Conservation (phyloP, 805 yeast genomes). For the Kregervanrija pseudodelftensis region DNA sequence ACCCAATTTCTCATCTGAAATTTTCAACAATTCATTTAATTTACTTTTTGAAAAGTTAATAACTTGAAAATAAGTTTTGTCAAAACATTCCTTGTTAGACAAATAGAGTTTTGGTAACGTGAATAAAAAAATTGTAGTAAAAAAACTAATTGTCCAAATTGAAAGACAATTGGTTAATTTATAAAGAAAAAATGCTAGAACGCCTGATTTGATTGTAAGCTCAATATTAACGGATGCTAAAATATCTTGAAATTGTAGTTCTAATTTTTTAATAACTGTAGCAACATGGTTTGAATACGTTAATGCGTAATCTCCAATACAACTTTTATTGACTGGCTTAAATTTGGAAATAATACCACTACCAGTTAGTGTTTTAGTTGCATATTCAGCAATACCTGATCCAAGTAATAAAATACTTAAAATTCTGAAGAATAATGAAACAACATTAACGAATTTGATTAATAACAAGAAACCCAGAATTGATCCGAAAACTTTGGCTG, state of each 20-base stretch:
- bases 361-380: slow-evolving; percentile 67
- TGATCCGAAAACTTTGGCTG: slow-evolving; percentile 71
- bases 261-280: slow-evolving; percentile 39
- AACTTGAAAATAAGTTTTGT: slow-evolving; percentile 46
- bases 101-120: slow-evolving; percentile 70
- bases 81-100: slow-evolving; percentile 71
- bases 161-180: slow-evolving; percentile 72
- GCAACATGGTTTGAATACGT: slow-evolving; percentile 30
- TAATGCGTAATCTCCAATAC: slow-evolving; percentile 23
- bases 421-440: slow-evolving; percentile 54
- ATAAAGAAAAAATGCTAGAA: slow-evolving; percentile 55
- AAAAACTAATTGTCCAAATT: slow-evolving; percentile 56
- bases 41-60: slow-evolving; percentile 43
- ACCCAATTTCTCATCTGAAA: slow-evolving; percentile 36
- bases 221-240: slow-evolving; percentile 65
- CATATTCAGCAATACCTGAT: slow-evolving; percentile 72
- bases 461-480: slow-evolving; percentile 47
- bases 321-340: slow-evolving; percentile 47
- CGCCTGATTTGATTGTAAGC: slow-evolving; percentile 67
- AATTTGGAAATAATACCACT: slow-evolving; percentile 73
- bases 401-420: slow-evolving; percentile 48
- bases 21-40: slow-evolving; percentile 34
- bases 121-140: slow-evolving; percentile 56
- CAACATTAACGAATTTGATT: slow-evolving; percentile 55
- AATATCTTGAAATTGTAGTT: slow-evolving; percentile 47